Percentiles rank a stretch among this genome's conserved stretches.
Conservation (phyloP, 2,329 filamentous ascomycete genomes). For the Harringtonia lauricola region DNA sequence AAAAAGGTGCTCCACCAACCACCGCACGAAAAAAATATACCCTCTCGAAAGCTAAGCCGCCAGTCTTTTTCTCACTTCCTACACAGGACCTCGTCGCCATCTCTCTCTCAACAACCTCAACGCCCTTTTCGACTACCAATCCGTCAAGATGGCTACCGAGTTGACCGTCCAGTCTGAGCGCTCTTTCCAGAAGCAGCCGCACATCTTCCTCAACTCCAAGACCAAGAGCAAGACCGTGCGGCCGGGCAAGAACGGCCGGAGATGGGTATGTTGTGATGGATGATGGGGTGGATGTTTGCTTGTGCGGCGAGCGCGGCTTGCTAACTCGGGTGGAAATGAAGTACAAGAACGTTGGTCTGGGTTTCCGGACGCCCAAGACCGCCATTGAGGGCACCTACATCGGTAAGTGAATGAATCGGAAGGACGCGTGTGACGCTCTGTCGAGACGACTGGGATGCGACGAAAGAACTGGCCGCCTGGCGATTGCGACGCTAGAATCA, state of each 20-base stretch:
- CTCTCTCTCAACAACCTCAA: slow-evolving; percentile 2
- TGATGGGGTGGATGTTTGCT: too few relatives aligned
- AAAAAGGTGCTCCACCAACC: slow-evolving; percentile 10
- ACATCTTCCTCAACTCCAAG: slow-evolving; percentile 99
- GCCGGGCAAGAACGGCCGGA: slow-evolving; percentile 83
- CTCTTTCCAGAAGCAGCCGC: slow-evolving; percentile 99
- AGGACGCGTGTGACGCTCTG: too few relatives aligned
- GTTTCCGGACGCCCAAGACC: slow-evolving; percentile 96
- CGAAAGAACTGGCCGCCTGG: too few relatives aligned
- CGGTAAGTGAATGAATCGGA: slow-evolving; percentile 52
- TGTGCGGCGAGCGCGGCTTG: too few relatives aligned
- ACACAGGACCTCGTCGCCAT: slow-evolving; percentile 3
- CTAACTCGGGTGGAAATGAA: slow-evolving; percentile 2
- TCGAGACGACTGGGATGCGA: too few relatives aligned
- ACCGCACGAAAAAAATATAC: slow-evolving; percentile 12
- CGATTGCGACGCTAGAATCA: too few relatives aligned
- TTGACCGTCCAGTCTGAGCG: slow-evolving; percentile 99
- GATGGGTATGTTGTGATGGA: slow-evolving; percentile 43
- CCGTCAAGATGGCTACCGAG: slow-evolving; percentile 76
- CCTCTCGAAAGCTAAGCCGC: not conserved
- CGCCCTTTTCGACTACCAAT: slow-evolving; percentile 3
- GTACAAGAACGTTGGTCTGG: slow-evolving; percentile 99
- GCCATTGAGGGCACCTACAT: slow-evolving; percentile 99
- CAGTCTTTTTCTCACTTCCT: slow-evolving; percentile 3
- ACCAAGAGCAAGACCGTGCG: slow-evolving; percentile 72